phyloP scores from a whole-genome alignment of 2,329 filamentous ascomycete species.

The Ambrosiella cleistominuta region DNA sequence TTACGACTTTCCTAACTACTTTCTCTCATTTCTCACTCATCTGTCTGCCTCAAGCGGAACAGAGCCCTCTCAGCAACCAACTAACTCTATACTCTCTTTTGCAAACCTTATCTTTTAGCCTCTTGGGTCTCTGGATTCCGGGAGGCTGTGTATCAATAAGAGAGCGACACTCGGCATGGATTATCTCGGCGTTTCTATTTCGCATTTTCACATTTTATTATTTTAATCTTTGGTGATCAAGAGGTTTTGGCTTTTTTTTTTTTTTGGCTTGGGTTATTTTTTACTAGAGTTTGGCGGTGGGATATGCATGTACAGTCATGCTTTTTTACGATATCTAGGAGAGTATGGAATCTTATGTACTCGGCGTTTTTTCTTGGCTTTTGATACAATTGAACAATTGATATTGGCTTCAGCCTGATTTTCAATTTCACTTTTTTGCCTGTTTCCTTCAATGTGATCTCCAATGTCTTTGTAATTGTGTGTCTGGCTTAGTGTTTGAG shows the following conservation, averaged over 20 bases:
- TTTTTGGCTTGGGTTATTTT: not conserved
- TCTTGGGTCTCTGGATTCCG: not conserved
- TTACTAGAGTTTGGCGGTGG: not conserved
- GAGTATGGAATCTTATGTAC: not conserved
- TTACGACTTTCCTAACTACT: not conserved
- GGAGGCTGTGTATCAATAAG: conserved; percentile 7
- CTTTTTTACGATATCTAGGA: conserved; percentile 6
- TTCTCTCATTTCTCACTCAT: conserved; percentile 4
- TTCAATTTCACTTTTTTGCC: not conserved
- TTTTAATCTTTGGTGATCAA: not conserved
- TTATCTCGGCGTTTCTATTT: conserved; percentile 7
- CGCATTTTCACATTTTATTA: conserved; percentile 3
- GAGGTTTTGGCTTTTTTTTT: not conserved
- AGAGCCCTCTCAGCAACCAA: conserved; percentile 7
- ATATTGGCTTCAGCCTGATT: not conserved
- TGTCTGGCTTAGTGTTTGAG: not conserved
- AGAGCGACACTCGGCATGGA: conserved; percentile 7
- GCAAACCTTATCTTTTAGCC: conserved; percentile 3
- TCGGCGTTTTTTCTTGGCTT: conserved; percentile 3
- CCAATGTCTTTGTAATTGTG: not conserved
- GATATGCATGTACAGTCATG: conserved; percentile 13
- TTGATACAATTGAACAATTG: conserved; percentile 5
- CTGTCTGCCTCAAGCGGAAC: not conserved
- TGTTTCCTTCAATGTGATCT: not conserved
- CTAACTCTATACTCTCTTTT: conserved; percentile 10